phyloP scores from a whole-genome alignment of 1,284 basidiomycete genomes.

The Heterobasidion irregulare region DNA sequence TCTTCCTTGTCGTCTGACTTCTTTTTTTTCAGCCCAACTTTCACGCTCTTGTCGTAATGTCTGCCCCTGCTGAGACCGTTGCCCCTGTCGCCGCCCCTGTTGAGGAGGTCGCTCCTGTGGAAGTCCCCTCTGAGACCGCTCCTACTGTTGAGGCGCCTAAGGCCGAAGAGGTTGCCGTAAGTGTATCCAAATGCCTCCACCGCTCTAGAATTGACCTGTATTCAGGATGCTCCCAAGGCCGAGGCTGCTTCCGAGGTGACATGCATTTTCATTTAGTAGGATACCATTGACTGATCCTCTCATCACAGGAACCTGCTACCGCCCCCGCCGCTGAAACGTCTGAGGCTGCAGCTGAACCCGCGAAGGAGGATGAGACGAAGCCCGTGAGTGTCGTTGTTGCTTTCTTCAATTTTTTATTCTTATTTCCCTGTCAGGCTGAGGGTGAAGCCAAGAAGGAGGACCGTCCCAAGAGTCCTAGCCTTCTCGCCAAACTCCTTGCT shows the following conservation, averaged over 20 bases:
- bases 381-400: slow-evolving; percentile 34
- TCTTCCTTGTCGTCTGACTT: slow-evolving; percentile 13
- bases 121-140: slow-evolving; percentile 25
- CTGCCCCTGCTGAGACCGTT: slow-evolving; percentile 50
- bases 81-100: slow-evolving; percentile 18
- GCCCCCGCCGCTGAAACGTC: slow-evolving; percentile 27
- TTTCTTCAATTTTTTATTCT: slow-evolving; percentile 1
- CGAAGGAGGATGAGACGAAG: slow-evolving; percentile 36
- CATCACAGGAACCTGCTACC: slow-evolving; percentile 21
- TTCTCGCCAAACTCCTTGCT: slow-evolving; percentile 64
- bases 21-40: slow-evolving; percentile 36
- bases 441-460: slow-evolving; percentile 61
- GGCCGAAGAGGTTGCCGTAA: slow-evolving; percentile 20
- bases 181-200: not conserved
- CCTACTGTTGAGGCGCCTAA: slow-evolving; percentile 16
- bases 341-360: slow-evolving; percentile 26
- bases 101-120: slow-evolving; percentile 48
- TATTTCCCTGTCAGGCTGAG: slow-evolving; percentile 18
- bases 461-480: slow-evolving; percentile 66
- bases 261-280: slow-evolving; percentile 1
- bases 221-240: slow-evolving; percentile 41
- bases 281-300: not conserved
- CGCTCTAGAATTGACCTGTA: no score
- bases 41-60: slow-evolving; percentile 64
- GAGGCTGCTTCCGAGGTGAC: slow-evolving; percentile 34